Percentiles rank a stretch among this genome's conserved stretches.
These are phyloP conservation scores for Colletotrichum noveboracense DNA, from an alignment of 2,329 filamentous ascomycete species.

Conservation along the genomic window DNA sequence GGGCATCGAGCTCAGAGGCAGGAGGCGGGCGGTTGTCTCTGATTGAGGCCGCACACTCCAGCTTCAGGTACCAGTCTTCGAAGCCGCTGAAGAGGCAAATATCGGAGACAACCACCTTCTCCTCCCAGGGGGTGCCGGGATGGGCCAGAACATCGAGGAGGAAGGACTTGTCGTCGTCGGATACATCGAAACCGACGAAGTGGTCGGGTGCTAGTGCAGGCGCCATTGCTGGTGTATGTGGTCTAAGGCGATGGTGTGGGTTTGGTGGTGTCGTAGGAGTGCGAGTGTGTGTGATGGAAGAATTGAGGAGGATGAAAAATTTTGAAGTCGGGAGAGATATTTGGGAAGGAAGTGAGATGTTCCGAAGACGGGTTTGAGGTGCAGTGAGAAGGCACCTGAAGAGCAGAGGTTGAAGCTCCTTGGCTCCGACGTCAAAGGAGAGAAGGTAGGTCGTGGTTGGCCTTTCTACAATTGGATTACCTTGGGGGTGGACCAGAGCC, in stretches of 20 bases:
- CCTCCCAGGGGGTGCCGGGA: conserved; percentile 25
- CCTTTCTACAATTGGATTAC: neutral
- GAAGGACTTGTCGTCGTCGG: conserved; percentile 33
- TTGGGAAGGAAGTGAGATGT: conserved; percentile 2
- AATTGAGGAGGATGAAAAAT: neutral
- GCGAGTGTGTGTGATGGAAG: neutral
- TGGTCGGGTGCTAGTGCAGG: conserved; percentile 4
- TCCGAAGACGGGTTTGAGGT: neutral
- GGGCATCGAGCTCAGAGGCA: conserved; percentile 31
- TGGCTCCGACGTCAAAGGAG: neutral
- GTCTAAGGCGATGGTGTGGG: neutral
- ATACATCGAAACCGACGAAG: conserved; percentile 36
- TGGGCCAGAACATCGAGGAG: conserved; percentile 35
- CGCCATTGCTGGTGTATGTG: conserved; percentile 7
- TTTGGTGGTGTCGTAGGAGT: neutral
- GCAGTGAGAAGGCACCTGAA: neutral
- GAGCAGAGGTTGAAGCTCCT: neutral
- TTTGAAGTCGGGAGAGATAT: neutral
- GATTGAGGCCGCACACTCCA: conserved; percentile 38
- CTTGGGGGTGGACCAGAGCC: neutral
- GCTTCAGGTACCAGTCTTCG: conserved; percentile 37
- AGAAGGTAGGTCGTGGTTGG: neutral
- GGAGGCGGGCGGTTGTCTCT: conserved; percentile 15
- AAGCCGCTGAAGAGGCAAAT: conserved; percentile 36
- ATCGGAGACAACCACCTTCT: conserved; percentile 31